Percentiles rank a stretch among this genome's conserved stretches.
phyloP scores from a whole-genome alignment of 176 grass and related monocot species.

The Oryza rufipogon region DNA sequence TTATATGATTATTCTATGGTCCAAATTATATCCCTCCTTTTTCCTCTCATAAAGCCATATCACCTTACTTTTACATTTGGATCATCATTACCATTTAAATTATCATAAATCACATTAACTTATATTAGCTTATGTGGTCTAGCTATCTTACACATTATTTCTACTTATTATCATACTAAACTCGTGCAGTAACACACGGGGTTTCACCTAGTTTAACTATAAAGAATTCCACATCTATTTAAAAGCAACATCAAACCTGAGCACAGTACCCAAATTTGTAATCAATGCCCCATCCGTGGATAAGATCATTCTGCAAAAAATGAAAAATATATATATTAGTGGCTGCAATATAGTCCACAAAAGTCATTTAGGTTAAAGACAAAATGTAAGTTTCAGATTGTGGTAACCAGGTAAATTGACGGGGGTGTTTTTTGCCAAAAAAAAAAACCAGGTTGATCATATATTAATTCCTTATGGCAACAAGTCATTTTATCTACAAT shows the following conservation, averaged over 20 bases:
- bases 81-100: no score
- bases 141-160: no score
- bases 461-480: not conserved
- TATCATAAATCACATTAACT: no score
- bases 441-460: not conserved
- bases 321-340: not conserved
- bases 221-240: conserved; percentile 19
- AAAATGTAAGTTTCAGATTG: conserved; percentile 20
- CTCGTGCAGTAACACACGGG: no score
- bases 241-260: conserved; percentile 63
- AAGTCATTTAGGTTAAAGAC: not conserved
- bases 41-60: no score
- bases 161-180: no score
- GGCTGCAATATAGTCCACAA: conserved; percentile 16
- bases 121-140: no score
- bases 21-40: no score
- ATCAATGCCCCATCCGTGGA: conserved; percentile 94
- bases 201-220: not conserved
- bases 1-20: no score
- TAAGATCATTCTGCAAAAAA: conserved; percentile 79
- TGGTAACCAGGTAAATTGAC: not conserved
- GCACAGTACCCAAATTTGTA: conserved; percentile 95
- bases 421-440: not conserved
- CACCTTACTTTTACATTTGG: no score
- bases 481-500: not conserved